Evolutionary conservation across 352 stramenopile species (phyloP).

Genomic region (Phytophthora colocasiae): DNA sequence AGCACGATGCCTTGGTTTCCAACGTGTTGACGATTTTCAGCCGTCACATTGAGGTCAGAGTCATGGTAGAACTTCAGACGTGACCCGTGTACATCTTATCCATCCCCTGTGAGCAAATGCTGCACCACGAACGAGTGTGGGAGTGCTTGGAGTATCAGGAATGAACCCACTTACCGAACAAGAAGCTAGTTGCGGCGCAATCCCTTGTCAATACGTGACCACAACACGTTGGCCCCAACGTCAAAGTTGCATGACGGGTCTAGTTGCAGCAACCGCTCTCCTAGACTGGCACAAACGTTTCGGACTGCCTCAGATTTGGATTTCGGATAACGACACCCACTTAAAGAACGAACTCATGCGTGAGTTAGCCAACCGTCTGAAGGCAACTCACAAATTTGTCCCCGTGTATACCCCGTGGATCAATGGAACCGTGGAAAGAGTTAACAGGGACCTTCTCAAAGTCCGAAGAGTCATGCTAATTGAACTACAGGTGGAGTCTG

Average conservation of each 20-base stretch:
- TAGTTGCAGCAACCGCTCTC: background rate
- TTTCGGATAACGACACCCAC: background rate
- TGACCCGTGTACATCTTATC: too few relatives aligned
- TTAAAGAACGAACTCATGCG: background rate
- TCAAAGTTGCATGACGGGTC: conserved; percentile 3
- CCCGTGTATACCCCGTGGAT: too few relatives aligned
- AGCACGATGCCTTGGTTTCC: background rate
- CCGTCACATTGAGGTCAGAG: background rate
- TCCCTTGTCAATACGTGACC: conserved; percentile 3
- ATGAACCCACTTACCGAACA: conserved; percentile 1
- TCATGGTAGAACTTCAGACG: conserved; percentile 10
- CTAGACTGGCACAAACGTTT: conserved; percentile 4
- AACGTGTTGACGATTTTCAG: conserved; percentile 3
- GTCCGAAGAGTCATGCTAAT: too few relatives aligned
- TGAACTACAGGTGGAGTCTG: too few relatives aligned
- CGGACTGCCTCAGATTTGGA: background rate
- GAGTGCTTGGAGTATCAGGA: background rate
- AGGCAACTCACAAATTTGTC: background rate
- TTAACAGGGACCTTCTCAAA: too few relatives aligned
- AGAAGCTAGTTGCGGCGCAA: conserved; percentile 5
- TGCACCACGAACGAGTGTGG: conserved; percentile 5
- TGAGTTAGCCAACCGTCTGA: background rate
- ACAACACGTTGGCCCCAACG: background rate
- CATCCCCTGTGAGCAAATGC: background rate
- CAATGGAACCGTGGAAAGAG: background rate